These are phyloP conservation scores for Nakaseomyces glabratus DNA, from an alignment of 1,139 yeast species.

Conservation along the genomic window DNA sequence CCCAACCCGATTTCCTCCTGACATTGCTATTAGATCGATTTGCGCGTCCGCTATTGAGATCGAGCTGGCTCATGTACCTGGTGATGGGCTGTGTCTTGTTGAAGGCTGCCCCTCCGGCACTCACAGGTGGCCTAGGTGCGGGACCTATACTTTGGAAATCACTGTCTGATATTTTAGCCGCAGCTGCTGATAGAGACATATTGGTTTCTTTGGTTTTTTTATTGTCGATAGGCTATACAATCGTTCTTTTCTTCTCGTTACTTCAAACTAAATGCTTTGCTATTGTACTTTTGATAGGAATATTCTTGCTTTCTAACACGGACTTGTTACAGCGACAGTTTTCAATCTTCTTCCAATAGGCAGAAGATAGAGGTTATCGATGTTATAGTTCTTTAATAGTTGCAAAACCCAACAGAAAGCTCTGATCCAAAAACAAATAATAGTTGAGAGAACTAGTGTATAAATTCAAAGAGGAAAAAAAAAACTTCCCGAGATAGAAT, in stretches of 20 bases:
- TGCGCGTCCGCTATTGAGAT: slow-evolving; percentile 17
- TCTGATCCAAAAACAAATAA: no score
- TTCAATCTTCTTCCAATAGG: no score
- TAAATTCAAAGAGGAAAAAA: no score
- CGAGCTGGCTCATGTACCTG: slow-evolving; percentile 20
- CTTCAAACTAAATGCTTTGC: no score
- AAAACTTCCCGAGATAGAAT: no score
- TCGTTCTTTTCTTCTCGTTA: neutral
- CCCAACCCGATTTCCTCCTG: slow-evolving; percentile 56
- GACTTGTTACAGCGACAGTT: no score
- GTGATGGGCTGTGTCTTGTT: slow-evolving; percentile 30
- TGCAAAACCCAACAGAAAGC: no score
- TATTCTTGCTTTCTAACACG: no score
- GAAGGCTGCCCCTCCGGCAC: slow-evolving; percentile 15
- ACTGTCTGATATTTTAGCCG: slow-evolving; percentile 35
- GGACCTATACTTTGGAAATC: slow-evolving; percentile 39
- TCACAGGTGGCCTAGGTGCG: slow-evolving; percentile 36
- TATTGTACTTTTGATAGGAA: no score
- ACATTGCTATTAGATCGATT: slow-evolving; percentile 20
- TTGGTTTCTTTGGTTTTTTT: slow-evolving; percentile 1
- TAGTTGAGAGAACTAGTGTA: no score
- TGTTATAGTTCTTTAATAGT: no score
- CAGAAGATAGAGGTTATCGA: no score
- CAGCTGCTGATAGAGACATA: slow-evolving; percentile 38
- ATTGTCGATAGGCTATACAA: neutral